A percentile compares a stretch with the other conserved stretches of the same genome.
Conservation (phyloP, 768 basidiomycete species). For the Trametopsis cervina region DNA sequence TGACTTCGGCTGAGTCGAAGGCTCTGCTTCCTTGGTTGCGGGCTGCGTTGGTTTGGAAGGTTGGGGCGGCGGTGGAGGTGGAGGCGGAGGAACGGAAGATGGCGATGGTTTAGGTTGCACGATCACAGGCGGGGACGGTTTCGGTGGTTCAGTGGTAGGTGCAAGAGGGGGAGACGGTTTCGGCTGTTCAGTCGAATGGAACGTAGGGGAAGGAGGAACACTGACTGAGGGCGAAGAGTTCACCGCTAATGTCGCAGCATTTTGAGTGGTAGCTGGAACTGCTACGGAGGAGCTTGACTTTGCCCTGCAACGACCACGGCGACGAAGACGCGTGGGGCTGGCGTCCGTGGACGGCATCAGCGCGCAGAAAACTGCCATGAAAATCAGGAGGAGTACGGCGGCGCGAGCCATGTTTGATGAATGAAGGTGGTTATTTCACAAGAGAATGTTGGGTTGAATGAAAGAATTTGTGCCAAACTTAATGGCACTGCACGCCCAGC, state of each 20-base stretch:
- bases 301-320: conserved; percentile 16
- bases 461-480: conserved; percentile 10
- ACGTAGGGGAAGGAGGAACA: too few relatives aligned
- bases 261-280: neutral
- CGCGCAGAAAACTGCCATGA: conserved; percentile 17
- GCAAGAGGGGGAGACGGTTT: neutral
- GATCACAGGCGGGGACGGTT: conserved; percentile 5
- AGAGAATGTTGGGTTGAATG: conserved; percentile 19
- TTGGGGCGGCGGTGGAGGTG: neutral
- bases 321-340: conserved; percentile 21
- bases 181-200: too few relatives aligned
- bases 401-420: conserved; percentile 19
- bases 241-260: neutral
- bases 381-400: conserved; percentile 14
- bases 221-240: neutral
- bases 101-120: neutral
- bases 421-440: conserved; percentile 5
- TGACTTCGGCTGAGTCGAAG: neutral
- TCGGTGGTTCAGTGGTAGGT: conserved; percentile 8
- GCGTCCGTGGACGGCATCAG: conserved; percentile 18
- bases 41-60: neutral
- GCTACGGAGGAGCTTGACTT: conserved; percentile 5
- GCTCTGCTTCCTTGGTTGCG: neutral
- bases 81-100: neutral
- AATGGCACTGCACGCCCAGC: conserved; percentile 11